Evolutionary conservation across 2,329 filamentous ascomycete species (phyloP).

Genomic region (Mycosphaerella arachidis): DNA sequence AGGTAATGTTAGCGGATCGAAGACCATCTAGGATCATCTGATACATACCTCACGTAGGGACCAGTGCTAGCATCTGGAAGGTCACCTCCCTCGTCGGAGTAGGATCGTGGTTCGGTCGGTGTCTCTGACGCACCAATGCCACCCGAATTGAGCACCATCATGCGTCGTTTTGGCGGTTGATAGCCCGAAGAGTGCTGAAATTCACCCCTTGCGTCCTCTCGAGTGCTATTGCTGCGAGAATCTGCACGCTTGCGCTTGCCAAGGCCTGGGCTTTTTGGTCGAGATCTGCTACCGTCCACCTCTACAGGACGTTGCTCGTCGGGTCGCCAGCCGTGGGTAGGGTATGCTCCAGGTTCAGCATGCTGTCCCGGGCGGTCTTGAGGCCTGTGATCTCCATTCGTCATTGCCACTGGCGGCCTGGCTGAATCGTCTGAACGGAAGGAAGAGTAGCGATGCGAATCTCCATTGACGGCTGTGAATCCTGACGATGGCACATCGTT

Average conservation of each 20-base stretch:
- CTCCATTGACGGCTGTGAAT: slow-evolving; percentile 34
- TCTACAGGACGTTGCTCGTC: slow-evolving; percentile 6
- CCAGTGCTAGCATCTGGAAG: neutral
- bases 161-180: slow-evolving; percentile 23
- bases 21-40: neutral
- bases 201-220: slow-evolving; percentile 3
- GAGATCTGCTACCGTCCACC: neutral
- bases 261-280: neutral
- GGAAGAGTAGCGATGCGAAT: slow-evolving; percentile 14
- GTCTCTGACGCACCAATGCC: slow-evolving; percentile 2
- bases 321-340: slow-evolving; percentile 21
- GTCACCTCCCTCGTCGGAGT: neutral
- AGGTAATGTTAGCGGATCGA: neutral
- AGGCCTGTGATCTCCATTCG: neutral
- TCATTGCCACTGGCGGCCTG: neutral
- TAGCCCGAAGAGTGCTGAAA: neutral
- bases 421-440: slow-evolving; percentile 17
- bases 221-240: slow-evolving; percentile 7
- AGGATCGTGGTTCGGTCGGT: neutral
- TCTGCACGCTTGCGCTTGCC: slow-evolving; percentile 27
- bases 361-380: neutral
- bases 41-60: slow-evolving; percentile 4
- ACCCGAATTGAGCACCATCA: slow-evolving; percentile 16
- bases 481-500: slow-evolving; percentile 19
- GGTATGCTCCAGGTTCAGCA: slow-evolving; percentile 6